Percentiles rank a stretch among this genome's conserved stretches.
These are phyloP conservation scores for Phytophthora boehmeriae DNA, from an alignment of 352 stramenopile genomes.

Conservation along the genomic window DNA sequence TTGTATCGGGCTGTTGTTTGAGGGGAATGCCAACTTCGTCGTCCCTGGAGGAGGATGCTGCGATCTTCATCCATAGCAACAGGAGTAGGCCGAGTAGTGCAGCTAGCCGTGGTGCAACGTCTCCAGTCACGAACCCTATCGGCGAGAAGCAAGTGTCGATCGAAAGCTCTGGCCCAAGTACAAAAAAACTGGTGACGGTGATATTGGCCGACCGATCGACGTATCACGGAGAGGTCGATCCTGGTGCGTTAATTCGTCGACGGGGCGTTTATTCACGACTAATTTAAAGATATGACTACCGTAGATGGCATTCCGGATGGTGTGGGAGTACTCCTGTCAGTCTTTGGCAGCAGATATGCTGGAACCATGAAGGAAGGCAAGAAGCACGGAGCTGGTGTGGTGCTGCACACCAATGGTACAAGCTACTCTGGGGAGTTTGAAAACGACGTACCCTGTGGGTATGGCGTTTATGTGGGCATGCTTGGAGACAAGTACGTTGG, in stretches of 20 bases:
- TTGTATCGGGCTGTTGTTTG: too few relatives aligned
- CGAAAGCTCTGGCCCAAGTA: background rate
- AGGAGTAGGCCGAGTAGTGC: slow-evolving; percentile 25
- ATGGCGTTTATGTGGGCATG: slow-evolving; percentile 50
- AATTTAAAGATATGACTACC: background rate
- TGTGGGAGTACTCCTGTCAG: slow-evolving; percentile 38
- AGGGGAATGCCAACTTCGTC: slow-evolving; percentile 14
- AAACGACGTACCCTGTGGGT: slow-evolving; percentile 29
- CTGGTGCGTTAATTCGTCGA: slow-evolving; percentile 10
- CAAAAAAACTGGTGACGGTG: slow-evolving; percentile 28
- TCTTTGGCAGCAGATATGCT: slow-evolving; percentile 42
- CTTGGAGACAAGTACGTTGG: slow-evolving; percentile 53
- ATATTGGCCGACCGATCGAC: slow-evolving; percentile 31
- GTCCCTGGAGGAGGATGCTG: slow-evolving; percentile 4
- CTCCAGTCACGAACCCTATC: background rate
- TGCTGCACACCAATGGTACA: slow-evolving; percentile 43
- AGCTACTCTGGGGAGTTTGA: slow-evolving; percentile 48
- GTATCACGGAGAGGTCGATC: slow-evolving; percentile 43
- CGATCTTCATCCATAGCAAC: slow-evolving; percentile 10
- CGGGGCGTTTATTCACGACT: background rate
- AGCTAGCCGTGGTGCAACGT: slow-evolving; percentile 3
- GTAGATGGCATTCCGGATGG: slow-evolving; percentile 44
- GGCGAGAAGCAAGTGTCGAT: background rate
- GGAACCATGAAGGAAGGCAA: slow-evolving; percentile 40
- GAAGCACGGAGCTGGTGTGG: slow-evolving; percentile 50